Base-by-base conservation (phyloP, 129 eudicot genomes). In the Arctium minus region DNA sequence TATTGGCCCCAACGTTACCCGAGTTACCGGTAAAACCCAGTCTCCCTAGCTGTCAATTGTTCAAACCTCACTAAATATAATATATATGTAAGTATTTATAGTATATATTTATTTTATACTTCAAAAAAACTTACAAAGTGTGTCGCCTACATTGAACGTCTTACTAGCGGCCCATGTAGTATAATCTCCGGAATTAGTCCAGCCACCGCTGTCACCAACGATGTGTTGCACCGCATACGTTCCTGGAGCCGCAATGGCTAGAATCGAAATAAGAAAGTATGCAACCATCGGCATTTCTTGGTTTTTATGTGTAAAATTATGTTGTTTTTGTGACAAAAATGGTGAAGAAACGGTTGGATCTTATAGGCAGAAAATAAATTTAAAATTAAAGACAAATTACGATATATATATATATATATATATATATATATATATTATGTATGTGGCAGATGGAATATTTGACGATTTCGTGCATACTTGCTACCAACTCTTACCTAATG, bases 381-480 rank as follows among this genome's bases (percentile, higher is more conserved):
- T 65, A 65, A 67, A 50, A 53, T 6, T 50, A 37, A 68, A 12
- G 1, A 48, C n/a, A 72, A 31, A 32, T 32, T 6, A 31, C 13
- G 37, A 9, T n/a, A 12, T 18, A 18, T 35, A 11, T 33, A 33
- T 10, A 0, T 77, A 37, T 2, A 38, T 78, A 76, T 12, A 22
- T 68, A 68, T 6, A 69, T 4, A 75, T 50, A 50, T 2, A 48
- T 37, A 70, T 38, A 37, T 46, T 35, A 70, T 83, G 69, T 65
- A 65, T 84, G 87, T 64, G 83, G 87, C 71, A 84, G 87, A 84
- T 84, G 84, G 84, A 84, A 84, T 84, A 84, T 84, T 74, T 79
- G 80, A 84, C 87, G 68, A 79, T 0, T 38, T 84, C 84, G 12
- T 79, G 80, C 87, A 64, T 79, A 73, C 72, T 65, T 68, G 80